These are phyloP conservation scores for Aureobasidium uvarum DNA, from an alignment of 2,329 filamentous ascomycete species.

Conservation along the genomic window DNA sequence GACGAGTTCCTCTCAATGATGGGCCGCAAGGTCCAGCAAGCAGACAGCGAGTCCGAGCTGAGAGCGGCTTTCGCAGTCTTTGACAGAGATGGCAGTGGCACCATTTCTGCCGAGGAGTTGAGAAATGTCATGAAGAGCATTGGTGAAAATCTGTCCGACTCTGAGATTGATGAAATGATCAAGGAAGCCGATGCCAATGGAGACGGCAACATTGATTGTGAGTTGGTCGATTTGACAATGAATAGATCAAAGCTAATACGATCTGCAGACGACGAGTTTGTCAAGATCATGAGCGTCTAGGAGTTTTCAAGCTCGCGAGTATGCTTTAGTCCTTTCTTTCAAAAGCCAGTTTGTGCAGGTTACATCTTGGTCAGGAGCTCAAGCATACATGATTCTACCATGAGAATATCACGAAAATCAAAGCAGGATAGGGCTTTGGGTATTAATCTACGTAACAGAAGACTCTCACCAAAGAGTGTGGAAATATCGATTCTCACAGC, in stretches of 20 bases:
- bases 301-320: neutral
- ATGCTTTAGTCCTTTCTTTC: neutral
- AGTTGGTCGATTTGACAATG: neutral
- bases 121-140: conserved; percentile 24
- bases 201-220: conserved; percentile 25
- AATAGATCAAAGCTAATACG: neutral
- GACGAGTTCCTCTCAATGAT: conserved; percentile 24
- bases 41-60: conserved; percentile 23
- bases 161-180: conserved; percentile 26
- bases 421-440: neutral
- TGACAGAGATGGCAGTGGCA: conserved; percentile 23
- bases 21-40: conserved; percentile 23
- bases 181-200: conserved; percentile 24
- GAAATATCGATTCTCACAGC: neutral
- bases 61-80: conserved; percentile 21
- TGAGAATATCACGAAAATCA: neutral
- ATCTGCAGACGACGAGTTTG: conserved; percentile 21
- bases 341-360: conserved; percentile 3
- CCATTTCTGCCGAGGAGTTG: conserved; percentile 23
- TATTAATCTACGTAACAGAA: neutral
- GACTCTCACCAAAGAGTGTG: neutral
- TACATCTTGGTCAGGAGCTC: neutral
- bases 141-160: conserved; percentile 12
- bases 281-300: conserved; percentile 21
- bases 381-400: neutral